These are phyloP conservation scores for Neopestalotiopsis sp. DNA, from an alignment of 2,329 filamentous ascomycete genomes.

Conservation along the genomic window DNA sequence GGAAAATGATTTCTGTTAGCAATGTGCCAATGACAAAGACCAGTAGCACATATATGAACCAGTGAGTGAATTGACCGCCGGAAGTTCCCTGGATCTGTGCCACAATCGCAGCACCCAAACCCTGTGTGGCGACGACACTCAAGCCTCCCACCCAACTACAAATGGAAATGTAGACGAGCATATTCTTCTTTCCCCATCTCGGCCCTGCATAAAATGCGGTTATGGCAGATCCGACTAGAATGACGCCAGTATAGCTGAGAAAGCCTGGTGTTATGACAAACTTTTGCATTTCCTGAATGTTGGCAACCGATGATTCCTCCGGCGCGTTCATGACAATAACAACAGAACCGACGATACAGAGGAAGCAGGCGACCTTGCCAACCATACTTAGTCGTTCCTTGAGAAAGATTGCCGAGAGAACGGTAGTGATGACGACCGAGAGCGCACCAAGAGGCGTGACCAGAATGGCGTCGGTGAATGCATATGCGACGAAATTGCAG, in stretches of 20 bases:
- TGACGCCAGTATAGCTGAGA: constrained; percentile 80
- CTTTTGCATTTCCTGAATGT: constrained; percentile 90
- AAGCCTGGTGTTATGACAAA: constrained; percentile 90
- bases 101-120: constrained; percentile 87
- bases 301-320: constrained; percentile 79
- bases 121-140: constrained; percentile 94
- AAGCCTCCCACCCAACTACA: constrained; percentile 94
- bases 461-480: constrained; percentile 94
- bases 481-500: constrained; percentile 97
- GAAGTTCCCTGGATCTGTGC: constrained; percentile 80
- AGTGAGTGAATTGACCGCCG: constrained; percentile 83
- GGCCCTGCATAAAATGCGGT: constrained; percentile 84
- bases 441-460: constrained; percentile 92
- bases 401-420: constrained; percentile 91
- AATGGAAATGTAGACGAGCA: constrained; percentile 96
- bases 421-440: constrained; percentile 89
- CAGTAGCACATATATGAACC: constrained; percentile 92
- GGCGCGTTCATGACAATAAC: constrained; percentile 96
- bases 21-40: constrained; percentile 91
- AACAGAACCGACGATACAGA: constrained; percentile 91
- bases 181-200: constrained; percentile 91
- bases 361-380: constrained; percentile 93
- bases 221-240: constrained; percentile 75
- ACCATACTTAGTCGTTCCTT: constrained; percentile 96
- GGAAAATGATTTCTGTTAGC: constrained; percentile 89